phyloP scores from a whole-genome alignment of 805 yeast genomes.

The Schizosaccharomyces lindneri region DNA sequence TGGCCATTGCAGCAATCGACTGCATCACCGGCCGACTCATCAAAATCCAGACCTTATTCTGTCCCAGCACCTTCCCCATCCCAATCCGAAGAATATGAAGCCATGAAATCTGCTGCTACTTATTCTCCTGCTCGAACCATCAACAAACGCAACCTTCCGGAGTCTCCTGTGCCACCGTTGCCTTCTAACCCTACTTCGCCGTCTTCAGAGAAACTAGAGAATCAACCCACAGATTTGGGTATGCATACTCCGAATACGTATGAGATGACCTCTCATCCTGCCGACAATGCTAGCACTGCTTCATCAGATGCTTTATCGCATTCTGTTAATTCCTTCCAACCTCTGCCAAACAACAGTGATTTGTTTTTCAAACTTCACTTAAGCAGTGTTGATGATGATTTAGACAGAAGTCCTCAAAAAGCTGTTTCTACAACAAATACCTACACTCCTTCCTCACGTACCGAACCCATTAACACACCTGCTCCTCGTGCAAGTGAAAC shows the following conservation, averaged over 20 bases:
- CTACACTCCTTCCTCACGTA: neutral
- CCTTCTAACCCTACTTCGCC: too few species aligned
- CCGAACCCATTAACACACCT: too few species aligned
- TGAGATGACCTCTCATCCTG: neutral
- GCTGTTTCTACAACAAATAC: neutral
- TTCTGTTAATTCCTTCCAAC: neutral
- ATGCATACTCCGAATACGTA: neutral
- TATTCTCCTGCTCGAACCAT: neutral
- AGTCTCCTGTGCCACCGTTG: too few species aligned
- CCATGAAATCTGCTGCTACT: neutral
- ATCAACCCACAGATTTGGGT: neutral
- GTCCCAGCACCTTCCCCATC: neutral
- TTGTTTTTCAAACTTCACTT: neutral
- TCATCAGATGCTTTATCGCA: neutral
- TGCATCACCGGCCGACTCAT: neutral
- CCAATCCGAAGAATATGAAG: neutral
- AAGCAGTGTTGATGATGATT: neutral
- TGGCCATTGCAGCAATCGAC: neutral
- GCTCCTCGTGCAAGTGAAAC: too few species aligned
- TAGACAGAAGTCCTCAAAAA: neutral
- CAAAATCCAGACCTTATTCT: neutral
- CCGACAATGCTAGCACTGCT: neutral
- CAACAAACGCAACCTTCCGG: neutral
- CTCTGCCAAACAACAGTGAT: neutral
- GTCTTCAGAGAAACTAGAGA: too few species aligned